Evolutionary conservation across 176 grass and related monocot genomes (phyloP).

Genomic region (Ampelocalamus luodianensis): DNA sequence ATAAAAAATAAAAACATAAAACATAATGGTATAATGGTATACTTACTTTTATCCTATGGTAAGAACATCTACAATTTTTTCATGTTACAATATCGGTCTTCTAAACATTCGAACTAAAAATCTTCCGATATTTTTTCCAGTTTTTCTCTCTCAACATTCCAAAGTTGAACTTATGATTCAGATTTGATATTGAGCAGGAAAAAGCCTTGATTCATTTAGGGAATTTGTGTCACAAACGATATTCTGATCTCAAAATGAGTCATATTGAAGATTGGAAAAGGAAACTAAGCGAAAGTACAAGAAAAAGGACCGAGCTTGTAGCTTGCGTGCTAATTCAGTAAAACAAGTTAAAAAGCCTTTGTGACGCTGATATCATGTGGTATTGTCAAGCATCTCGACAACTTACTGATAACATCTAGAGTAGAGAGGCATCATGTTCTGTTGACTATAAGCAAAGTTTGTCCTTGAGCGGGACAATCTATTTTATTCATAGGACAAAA

Average conservation of each 20-base stretch:
- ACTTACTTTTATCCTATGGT: neutral
- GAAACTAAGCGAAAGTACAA: neutral
- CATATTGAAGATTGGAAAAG: neutral
- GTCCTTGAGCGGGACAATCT: conserved; percentile 44
- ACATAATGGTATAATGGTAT: neutral
- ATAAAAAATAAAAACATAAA: neutral
- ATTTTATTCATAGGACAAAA: conserved; percentile 50
- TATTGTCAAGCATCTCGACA: conserved; percentile 44
- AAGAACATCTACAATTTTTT: neutral
- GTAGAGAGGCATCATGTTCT: conserved; percentile 52
- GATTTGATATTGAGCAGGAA: neutral
- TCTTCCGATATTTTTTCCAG: neutral
- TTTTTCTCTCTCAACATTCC: neutral
- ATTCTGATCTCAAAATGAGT: neutral
- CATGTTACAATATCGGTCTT: neutral
- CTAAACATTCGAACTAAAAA: neutral
- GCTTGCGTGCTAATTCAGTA: neutral
- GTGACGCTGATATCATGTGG: conserved; percentile 11
- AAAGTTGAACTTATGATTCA: neutral
- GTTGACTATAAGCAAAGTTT: conserved; percentile 52
- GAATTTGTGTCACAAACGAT: neutral
- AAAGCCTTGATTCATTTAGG: neutral
- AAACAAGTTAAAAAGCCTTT: neutral
- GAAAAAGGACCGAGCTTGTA: neutral
- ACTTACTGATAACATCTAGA: conserved; percentile 44